Evolutionary conservation across 2,329 filamentous ascomycete genomes (phyloP), one percentile per base, ranked within the genome.

Genomic region (Arthroderma sp.): DNA sequence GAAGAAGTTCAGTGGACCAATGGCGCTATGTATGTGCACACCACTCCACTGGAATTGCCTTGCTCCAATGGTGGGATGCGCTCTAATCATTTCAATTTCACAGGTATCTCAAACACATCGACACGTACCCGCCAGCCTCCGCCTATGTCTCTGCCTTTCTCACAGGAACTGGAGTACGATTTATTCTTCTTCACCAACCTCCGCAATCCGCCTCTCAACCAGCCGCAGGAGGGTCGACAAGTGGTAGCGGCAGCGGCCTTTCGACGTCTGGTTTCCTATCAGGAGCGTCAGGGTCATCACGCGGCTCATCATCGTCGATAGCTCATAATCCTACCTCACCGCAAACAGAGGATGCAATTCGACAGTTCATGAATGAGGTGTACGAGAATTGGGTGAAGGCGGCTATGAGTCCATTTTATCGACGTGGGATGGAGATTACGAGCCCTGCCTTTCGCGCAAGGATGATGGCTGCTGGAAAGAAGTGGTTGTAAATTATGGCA

Each of bases 321-420:
- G 86, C 83, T 57, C 84, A 86, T 63, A 96, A 95, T 71, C 91
- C 91, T 0, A 91, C 85, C 2, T 87, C 85, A 59, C 85, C 89
- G 4, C 88, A 91, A 69, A 95, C 91, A 4, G 93, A 98, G 74
- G 93, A 98, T 75, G 91, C 93, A 3, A 87, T 97, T 65, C 84
- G 89, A 69, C 88, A 88, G 73, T 98, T 97, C 76, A 95, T 98
- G 76, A 79, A 81, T 15, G 93, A 98, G 69, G 87, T 96, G 11
- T 97, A 96, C 74, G 93, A 98, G 74, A 89, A 85, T 64, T 98
- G 91, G 85, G 82, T 95, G 63, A 98, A 98, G 79, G 88, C 91
- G 11, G 84, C 91, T 58, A 97, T 98, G 93, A 97, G 84, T 68
- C 93, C 93, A 0, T 98, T 98, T 71, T 97, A 96, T 76, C 79